A percentile compares a stretch with the other conserved stretches of the same genome.
phyloP scores from a whole-genome alignment of 495 filamentous ascomycete genomes.

The Aspergillus wentii region DNA sequence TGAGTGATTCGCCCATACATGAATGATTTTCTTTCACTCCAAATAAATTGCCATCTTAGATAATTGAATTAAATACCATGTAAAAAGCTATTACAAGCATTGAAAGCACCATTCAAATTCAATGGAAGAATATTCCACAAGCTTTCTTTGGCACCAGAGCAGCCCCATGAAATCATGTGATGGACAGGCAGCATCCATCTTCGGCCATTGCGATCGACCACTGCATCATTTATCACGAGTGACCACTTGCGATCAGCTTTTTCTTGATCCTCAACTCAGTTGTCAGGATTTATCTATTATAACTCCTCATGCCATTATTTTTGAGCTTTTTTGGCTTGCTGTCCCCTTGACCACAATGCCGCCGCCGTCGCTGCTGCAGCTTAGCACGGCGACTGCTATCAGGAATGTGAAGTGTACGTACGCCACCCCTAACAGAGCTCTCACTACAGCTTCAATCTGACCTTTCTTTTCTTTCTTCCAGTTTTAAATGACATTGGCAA shows the following conservation, averaged over 20 bases:
- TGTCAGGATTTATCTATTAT: no score
- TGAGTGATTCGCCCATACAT: no score
- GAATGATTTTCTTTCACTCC: no score
- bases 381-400: slow-evolving; percentile 41
- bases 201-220: background rate
- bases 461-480: slow-evolving; percentile 11
- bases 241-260: slow-evolving; percentile 10
- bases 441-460: slow-evolving; percentile 1
- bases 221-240: background rate
- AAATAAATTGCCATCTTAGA: no score
- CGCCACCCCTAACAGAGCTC: background rate
- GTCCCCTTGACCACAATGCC: slow-evolving; percentile 29
- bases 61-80: no score
- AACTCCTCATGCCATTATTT: slow-evolving; percentile 12
- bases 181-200: no score
- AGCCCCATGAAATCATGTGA: slow-evolving; percentile 8
- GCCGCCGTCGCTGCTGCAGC: slow-evolving; percentile 33
- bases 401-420: slow-evolving; percentile 41
- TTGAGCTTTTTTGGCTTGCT: slow-evolving; percentile 10
- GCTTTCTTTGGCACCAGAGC: no score
- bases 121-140: no score
- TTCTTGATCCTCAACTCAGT: slow-evolving; percentile 36
- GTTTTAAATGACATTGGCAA: slow-evolving; percentile 60
- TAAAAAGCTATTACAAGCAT: no score
- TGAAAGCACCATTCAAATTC: no score